phyloP scores from a whole-genome alignment of 2,329 filamentous ascomycete species.

The Colletotrichum eleusines region DNA sequence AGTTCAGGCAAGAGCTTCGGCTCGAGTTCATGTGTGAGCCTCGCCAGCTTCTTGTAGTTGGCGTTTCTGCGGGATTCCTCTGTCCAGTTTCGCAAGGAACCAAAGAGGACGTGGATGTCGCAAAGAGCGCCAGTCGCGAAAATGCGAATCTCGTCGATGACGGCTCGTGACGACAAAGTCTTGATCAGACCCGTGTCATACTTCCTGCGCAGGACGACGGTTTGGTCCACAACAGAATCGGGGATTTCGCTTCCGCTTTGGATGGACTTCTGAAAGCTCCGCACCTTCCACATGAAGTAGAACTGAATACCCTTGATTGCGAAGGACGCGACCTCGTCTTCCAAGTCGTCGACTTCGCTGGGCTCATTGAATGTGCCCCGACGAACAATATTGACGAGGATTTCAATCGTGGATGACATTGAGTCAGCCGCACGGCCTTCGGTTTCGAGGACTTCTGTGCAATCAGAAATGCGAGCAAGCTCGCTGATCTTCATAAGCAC shows the following conservation, averaged over 20 bases:
- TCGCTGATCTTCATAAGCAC: conserved; percentile 84
- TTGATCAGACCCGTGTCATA: conserved; percentile 75
- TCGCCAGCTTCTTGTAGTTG: conserved; percentile 56
- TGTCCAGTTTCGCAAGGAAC: conserved; percentile 72
- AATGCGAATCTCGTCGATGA: conserved; percentile 83
- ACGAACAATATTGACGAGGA: conserved; percentile 78
- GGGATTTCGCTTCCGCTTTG: conserved; percentile 67
- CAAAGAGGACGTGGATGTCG: conserved; percentile 85
- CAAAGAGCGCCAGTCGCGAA: conserved; percentile 81
- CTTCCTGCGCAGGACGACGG: conserved; percentile 66
- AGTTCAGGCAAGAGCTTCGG: conserved; percentile 74
- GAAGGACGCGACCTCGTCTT: conserved; percentile 82
- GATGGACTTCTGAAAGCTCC: conserved; percentile 67
- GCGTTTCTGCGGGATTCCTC: conserved; percentile 50
- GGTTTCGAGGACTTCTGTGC: conserved; percentile 79
- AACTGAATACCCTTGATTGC: conserved; percentile 83
- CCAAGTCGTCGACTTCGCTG: conserved; percentile 79
- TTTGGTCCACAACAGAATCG: conserved; percentile 69
- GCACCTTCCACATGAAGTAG: conserved; percentile 96
- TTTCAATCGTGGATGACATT: conserved; percentile 69
- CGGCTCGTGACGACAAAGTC: conserved; percentile 74
- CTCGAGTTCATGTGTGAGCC: conserved; percentile 77
- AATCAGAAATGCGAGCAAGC: conserved; percentile 83
- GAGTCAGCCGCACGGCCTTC: conserved; percentile 62
- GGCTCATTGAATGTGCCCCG: conserved; percentile 78